A percentile compares a stretch with the other conserved stretches of the same genome.
Conservation (phyloP, 2,329 filamentous ascomycete genomes). For the Mycosphaerelloides madeirae region DNA sequence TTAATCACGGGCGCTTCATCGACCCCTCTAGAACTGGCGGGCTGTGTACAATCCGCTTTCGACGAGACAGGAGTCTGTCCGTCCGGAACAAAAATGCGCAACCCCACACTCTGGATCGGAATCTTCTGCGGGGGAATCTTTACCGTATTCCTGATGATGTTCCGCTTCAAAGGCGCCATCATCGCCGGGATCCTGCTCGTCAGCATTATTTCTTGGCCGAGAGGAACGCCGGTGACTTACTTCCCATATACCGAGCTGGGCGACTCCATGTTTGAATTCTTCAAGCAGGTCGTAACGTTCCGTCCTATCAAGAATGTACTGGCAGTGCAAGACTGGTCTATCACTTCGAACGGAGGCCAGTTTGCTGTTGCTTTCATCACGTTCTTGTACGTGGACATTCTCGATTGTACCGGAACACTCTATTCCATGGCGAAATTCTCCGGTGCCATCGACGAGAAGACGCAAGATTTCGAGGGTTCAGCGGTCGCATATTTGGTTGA, state of each 20-base stretch:
- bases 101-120: constrained; percentile 78
- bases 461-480: constrained; percentile 82
- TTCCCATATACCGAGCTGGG: constrained; percentile 71
- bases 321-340: constrained; percentile 68
- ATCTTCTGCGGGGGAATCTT: constrained; percentile 82
- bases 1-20: constrained; percentile 63
- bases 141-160: constrained; percentile 76
- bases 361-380: constrained; percentile 82
- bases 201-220: constrained; percentile 84
- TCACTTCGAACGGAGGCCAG: constrained; percentile 64
- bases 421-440: constrained; percentile 88
- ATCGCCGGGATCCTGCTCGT: constrained; percentile 79
- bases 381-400: constrained; percentile 85
- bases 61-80: constrained; percentile 56
- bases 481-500: constrained; percentile 80
- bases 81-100: constrained; percentile 68
- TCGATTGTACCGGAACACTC: constrained; percentile 79
- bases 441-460: constrained; percentile 72
- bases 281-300: constrained; percentile 82
- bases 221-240: constrained; percentile 69
- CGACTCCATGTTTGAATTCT: constrained; percentile 72
- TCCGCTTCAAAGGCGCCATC: constrained; percentile 80
- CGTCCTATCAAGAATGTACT: constrained; percentile 68
- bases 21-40: constrained; percentile 70
- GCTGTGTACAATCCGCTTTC: constrained; percentile 56